phyloP scores from a whole-genome alignment of 805 yeast genomes.

The Saturnispora dispora region DNA sequence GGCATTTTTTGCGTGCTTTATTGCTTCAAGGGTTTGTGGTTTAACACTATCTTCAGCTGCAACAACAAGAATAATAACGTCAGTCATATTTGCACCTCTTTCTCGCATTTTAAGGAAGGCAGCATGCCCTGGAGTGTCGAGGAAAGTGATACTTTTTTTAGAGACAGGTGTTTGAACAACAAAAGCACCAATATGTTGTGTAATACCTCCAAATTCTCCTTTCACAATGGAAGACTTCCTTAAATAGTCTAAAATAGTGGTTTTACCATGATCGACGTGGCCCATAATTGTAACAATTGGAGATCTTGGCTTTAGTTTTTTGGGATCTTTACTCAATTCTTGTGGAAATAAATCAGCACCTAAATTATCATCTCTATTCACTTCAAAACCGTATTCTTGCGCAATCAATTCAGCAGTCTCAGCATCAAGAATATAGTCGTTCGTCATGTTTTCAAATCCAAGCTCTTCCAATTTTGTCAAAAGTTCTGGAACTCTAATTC shows the following conservation, averaged over 20 bases:
- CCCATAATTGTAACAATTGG: slow-evolving; percentile 98
- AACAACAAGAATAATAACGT: slow-evolving; percentile 83
- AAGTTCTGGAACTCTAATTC: slow-evolving; percentile 53
- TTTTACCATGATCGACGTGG: slow-evolving; percentile 97
- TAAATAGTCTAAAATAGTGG: slow-evolving; percentile 81
- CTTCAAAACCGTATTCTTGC: slow-evolving; percentile 77
- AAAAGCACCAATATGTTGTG: slow-evolving; percentile 97
- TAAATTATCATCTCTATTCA: slow-evolving; percentile 43
- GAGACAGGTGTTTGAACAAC: slow-evolving; percentile 72
- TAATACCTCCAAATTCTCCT: slow-evolving; percentile 90
- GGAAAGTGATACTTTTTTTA: slow-evolving; percentile 70
- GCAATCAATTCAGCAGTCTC: slow-evolving; percentile 84
- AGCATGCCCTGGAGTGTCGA: slow-evolving; percentile 98
- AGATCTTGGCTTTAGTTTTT: slow-evolving; percentile 55
- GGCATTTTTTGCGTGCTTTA: slow-evolving; percentile 79
- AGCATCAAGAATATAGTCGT: slow-evolving; percentile 72
- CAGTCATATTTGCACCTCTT: slow-evolving; percentile 91
- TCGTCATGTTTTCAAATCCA: slow-evolving; percentile 67
- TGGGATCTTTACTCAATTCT: slow-evolving; percentile 40
- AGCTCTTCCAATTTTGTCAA: slow-evolving; percentile 48
- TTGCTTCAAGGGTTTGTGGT: slow-evolving; percentile 96
- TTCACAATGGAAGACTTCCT: slow-evolving; percentile 78
- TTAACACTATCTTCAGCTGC: slow-evolving; percentile 97
- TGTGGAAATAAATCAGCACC: slow-evolving; percentile 55
- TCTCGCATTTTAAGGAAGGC: slow-evolving; percentile 95